These are phyloP conservation scores for Pythium dissimile DNA, from an alignment of 352 stramenopile genomes.

Conservation along the genomic window DNA sequence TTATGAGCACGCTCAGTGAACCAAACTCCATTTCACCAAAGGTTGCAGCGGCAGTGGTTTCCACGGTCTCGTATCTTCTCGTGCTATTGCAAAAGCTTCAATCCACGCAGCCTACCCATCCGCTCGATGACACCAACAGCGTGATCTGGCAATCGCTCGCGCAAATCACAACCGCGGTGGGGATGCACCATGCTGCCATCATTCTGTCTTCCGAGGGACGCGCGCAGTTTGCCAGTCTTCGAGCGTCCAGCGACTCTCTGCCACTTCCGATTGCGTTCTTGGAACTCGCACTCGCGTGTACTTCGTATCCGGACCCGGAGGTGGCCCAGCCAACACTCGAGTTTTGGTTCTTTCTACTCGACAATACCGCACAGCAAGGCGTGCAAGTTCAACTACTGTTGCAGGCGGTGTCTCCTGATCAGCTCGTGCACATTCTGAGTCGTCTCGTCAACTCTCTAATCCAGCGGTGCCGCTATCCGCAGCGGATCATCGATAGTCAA, in stretches of 20 bases:
- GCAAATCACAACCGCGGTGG: slow-evolving; percentile 19
- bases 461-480: slow-evolving; percentile 55
- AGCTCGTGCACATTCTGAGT: slow-evolving; percentile 46
- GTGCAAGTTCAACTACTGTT: slow-evolving; percentile 41
- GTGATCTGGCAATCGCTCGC: slow-evolving; percentile 14
- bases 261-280: slow-evolving; percentile 33
- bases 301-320: slow-evolving; percentile 44
- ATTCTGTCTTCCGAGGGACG: slow-evolving; percentile 16
- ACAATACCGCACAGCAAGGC: slow-evolving; percentile 46
- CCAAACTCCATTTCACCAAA: slow-evolving; percentile 8
- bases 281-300: slow-evolving; percentile 61
- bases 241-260: not conserved
- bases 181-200: slow-evolving; percentile 17
- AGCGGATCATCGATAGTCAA: slow-evolving; percentile 51
- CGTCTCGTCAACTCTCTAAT: slow-evolving; percentile 70
- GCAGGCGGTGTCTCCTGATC: slow-evolving; percentile 20
- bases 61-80: slow-evolving; percentile 30
- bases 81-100: slow-evolving; percentile 10
- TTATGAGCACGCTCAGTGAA: slow-evolving; percentile 28
- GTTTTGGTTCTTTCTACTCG: slow-evolving; percentile 88
- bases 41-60: slow-evolving; percentile 20
- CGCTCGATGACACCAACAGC: not conserved
- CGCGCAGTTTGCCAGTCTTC: not conserved
- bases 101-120: not conserved
- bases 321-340: slow-evolving; percentile 73